Evolutionary conservation across 2,329 filamentous ascomycete species (phyloP).

Genomic region (Phaeoacremonium minimum): DNA sequence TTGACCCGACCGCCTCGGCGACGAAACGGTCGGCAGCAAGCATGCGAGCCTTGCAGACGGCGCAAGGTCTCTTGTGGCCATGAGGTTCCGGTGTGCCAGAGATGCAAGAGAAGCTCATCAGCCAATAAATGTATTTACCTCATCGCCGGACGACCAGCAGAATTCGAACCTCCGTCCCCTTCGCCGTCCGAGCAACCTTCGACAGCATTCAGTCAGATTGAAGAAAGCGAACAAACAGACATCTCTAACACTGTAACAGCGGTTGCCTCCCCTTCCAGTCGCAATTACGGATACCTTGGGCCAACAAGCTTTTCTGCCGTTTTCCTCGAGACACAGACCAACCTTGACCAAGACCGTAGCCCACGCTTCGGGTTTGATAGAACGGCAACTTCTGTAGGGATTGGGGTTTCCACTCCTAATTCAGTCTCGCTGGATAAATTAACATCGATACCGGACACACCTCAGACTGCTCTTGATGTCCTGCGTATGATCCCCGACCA

Average conservation of each 20-base stretch:
- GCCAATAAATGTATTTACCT: slow-evolving; percentile 29
- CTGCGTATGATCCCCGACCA: slow-evolving; percentile 28
- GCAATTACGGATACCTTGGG: slow-evolving; percentile 34
- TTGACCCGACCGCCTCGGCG: slow-evolving; percentile 8
- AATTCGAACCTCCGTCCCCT: not conserved
- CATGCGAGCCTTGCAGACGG: slow-evolving; percentile 31
- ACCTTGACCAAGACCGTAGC: slow-evolving; percentile 26
- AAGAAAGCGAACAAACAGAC: not conserved
- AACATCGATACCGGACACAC: slow-evolving; percentile 15
- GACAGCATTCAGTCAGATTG: not conserved
- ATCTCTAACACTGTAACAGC: not conserved
- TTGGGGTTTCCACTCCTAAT: not conserved
- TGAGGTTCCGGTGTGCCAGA: slow-evolving; percentile 29
- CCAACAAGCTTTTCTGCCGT: slow-evolving; percentile 37
- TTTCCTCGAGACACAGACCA: slow-evolving; percentile 35
- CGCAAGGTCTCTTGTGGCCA: slow-evolving; percentile 40
- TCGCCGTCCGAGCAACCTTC: not conserved
- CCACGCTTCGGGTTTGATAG: slow-evolving; percentile 1
- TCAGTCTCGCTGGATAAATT: not conserved
- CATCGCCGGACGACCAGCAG: not conserved
- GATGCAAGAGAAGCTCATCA: slow-evolving; percentile 29
- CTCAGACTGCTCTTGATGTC: slow-evolving; percentile 30
- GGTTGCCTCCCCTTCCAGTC: not conserved
- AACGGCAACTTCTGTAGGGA: not conserved
- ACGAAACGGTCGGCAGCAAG: slow-evolving; percentile 10